Evolutionary conservation across 805 yeast species (phyloP).

Genomic region (Metschnikowia drakensbergensis): DNA sequence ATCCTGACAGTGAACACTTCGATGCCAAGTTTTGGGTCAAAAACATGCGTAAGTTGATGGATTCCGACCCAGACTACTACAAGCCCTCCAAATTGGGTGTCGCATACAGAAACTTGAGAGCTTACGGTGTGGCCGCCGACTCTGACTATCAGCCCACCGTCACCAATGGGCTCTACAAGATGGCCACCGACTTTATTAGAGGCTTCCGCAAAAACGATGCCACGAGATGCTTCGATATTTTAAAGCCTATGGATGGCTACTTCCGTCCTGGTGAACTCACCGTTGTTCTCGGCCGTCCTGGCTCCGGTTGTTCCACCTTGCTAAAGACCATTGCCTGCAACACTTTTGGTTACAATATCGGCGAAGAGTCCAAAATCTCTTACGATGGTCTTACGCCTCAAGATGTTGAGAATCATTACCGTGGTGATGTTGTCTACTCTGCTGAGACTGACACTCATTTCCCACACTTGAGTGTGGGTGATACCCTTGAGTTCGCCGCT

Average conservation of each 20-base stretch:
- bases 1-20: slow-evolving; percentile 58
- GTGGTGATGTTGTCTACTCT: slow-evolving; percentile 69
- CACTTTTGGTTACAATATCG: slow-evolving; percentile 56
- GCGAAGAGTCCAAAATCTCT: slow-evolving; percentile 41
- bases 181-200: slow-evolving; percentile 17
- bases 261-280: slow-evolving; percentile 61
- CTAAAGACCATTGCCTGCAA: slow-evolving; percentile 62
- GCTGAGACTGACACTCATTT: slow-evolving; percentile 68
- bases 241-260: slow-evolving; percentile 64
- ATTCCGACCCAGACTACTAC: slow-evolving; percentile 57
- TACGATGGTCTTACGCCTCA: slow-evolving; percentile 53
- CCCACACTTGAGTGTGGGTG: slow-evolving; percentile 64
- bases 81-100: slow-evolving; percentile 59
- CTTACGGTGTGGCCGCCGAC: slow-evolving; percentile 63
- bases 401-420: slow-evolving; percentile 48
- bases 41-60: slow-evolving; percentile 51
- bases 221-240: slow-evolving; percentile 42
- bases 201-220: slow-evolving; percentile 16
- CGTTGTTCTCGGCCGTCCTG: slow-evolving; percentile 76
- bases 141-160: slow-evolving; percentile 64
- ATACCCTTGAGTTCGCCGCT: slow-evolving; percentile 64
- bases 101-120: slow-evolving; percentile 55
- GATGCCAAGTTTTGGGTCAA: slow-evolving; percentile 65
- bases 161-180: slow-evolving; percentile 30
- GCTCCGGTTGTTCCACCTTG: slow-evolving; percentile 73